phyloP scores from a whole-genome alignment of 73 alveolate species.

The Breviolum minutum region DNA sequence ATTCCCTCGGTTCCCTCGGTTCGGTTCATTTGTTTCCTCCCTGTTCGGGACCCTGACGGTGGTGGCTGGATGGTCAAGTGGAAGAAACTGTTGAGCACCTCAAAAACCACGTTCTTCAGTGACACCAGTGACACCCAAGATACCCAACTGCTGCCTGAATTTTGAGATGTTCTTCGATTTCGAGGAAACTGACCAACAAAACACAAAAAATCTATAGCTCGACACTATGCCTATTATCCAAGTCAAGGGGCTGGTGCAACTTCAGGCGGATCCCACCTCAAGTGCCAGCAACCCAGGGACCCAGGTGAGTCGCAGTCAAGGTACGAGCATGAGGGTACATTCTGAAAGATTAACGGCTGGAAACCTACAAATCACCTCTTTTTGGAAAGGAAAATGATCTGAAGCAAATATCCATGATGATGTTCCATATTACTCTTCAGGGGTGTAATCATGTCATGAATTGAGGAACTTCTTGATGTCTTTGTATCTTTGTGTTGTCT shows the following conservation, averaged over 20 bases:
- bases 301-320: background rate
- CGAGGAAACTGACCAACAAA: background rate
- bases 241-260: conserved; percentile 37
- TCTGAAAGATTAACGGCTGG: background rate
- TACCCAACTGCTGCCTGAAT: background rate
- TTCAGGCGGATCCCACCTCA: conserved; percentile 86
- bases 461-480: no score
- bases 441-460: no score
- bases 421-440: no score
- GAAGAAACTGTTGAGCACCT: conserved; percentile 62
- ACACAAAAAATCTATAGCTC: background rate
- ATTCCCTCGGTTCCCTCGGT: no score
- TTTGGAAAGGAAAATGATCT: no score
- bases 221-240: background rate
- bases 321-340: background rate
- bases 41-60: background rate
- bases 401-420: no score
- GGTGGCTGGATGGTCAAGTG: conserved; percentile 87
- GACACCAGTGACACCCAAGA: background rate
- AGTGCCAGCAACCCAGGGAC: no score
- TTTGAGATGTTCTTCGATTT: background rate
- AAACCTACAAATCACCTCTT: no score
- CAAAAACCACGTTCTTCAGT: no score
- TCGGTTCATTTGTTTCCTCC: no score
- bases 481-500: no score